A percentile compares a stretch with the other conserved stretches of the same genome.
Evolutionary conservation across 2,329 filamentous ascomycete species (phyloP).

Genomic region (Venturia carpophila): DNA sequence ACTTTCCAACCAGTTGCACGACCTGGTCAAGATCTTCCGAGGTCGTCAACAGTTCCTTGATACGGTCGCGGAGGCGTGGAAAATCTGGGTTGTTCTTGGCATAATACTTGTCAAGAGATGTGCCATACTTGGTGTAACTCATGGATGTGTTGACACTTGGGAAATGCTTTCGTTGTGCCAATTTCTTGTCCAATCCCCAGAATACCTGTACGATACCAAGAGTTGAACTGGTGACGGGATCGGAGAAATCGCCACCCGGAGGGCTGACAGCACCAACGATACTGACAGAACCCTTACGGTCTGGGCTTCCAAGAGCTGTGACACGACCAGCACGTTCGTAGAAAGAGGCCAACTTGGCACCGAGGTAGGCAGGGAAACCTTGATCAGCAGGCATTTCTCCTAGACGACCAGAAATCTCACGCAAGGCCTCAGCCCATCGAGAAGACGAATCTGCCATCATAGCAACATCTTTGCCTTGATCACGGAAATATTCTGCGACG

Average conservation of each 20-base stretch:
- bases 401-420: slow-evolving; percentile 96
- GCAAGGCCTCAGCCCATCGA: slow-evolving; percentile 95
- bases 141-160: slow-evolving; percentile 92
- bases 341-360: slow-evolving; percentile 95
- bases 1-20: slow-evolving; percentile 96
- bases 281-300: slow-evolving; percentile 84
- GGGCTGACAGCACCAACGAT: slow-evolving; percentile 97
- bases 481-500: slow-evolving; percentile 92
- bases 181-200: slow-evolving; percentile 99
- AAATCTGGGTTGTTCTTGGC: slow-evolving; percentile 91
- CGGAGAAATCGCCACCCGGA: slow-evolving; percentile 97
- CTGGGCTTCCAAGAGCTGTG: slow-evolving; percentile 76
- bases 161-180: slow-evolving; percentile 98
- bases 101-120: slow-evolving; percentile 83
- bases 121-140: slow-evolving; percentile 96
- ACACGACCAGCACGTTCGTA: slow-evolving; percentile 96
- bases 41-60: slow-evolving; percentile 87
- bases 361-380: slow-evolving; percentile 95
- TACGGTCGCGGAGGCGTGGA: slow-evolving; percentile 81
- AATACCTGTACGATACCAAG: slow-evolving; percentile 98
- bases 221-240: slow-evolving; percentile 89
- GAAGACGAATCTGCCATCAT: slow-evolving; percentile 99
- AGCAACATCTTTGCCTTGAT: slow-evolving; percentile 92
- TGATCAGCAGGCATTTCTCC: slow-evolving; percentile 99
- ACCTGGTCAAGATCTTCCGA: slow-evolving; percentile 98